Conservation (phyloP, 345 rosid genomes). For the Tarenaya hassleriana region DNA sequence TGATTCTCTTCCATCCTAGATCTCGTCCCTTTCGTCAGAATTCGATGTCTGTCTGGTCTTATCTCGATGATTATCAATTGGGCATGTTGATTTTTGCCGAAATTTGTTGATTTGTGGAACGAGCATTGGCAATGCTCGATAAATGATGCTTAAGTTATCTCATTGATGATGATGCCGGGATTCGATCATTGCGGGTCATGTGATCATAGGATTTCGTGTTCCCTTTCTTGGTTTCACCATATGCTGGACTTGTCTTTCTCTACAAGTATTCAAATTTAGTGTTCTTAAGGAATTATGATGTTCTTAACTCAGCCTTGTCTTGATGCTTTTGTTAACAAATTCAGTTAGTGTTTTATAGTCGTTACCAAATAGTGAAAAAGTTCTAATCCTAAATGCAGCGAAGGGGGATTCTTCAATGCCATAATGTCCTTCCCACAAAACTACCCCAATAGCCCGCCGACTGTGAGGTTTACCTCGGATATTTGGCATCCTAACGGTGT, state of each 20-base stretch:
- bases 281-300: not conserved
- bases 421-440: slow-evolving; percentile 64
- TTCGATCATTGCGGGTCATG: not conserved
- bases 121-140: slow-evolving; percentile 6
- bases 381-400: slow-evolving; percentile 38
- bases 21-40: slow-evolving; percentile 46
- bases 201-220: not conserved
- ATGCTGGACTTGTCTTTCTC: too few species aligned
- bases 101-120: slow-evolving; percentile 8
- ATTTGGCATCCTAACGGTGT: slow-evolving; percentile 92
- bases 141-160: not conserved
- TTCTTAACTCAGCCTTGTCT: too few species aligned
- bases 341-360: too few species aligned
- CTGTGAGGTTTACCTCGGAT: slow-evolving; percentile 71
- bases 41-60: slow-evolving; percentile 7
- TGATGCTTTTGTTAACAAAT: slow-evolving; percentile 7
- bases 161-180: not conserved
- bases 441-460: slow-evolving; percentile 70
- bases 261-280: too few species aligned
- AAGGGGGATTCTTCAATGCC: slow-evolving; percentile 81
- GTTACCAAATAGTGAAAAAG: too few species aligned
- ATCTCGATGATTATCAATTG: slow-evolving; percentile 13
- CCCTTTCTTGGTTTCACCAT: too few species aligned
- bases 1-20: not conserved
- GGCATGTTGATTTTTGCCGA: not conserved